phyloP scores from a whole-genome alignment of 306 rosid genomes.

The Gastrolobium bilobum region DNA sequence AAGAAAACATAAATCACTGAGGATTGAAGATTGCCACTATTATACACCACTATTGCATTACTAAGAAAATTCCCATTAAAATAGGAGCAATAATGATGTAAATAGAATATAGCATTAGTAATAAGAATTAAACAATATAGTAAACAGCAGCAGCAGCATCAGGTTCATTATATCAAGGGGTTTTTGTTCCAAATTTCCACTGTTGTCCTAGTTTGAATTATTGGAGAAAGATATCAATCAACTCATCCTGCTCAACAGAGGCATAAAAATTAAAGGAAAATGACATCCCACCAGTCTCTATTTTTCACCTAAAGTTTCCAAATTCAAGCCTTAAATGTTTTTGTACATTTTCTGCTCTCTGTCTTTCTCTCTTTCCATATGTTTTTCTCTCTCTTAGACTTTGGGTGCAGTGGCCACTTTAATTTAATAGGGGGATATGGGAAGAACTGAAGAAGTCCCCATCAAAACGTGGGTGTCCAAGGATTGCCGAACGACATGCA shows the following conservation, averaged over 20 bases:
- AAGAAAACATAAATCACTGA: neutral
- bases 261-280: slow-evolving; percentile 70
- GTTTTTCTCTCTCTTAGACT: slow-evolving; percentile 10
- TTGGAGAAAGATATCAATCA: slow-evolving; percentile 41
- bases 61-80: slow-evolving; percentile 11
- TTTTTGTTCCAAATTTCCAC: neutral
- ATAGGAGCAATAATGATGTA: slow-evolving; percentile 13
- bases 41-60: slow-evolving; percentile 18
- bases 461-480: slow-evolving; percentile 55
- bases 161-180: neutral
- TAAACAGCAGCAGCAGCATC: neutral
- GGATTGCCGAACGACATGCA: slow-evolving; percentile 29
- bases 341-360: slow-evolving; percentile 55
- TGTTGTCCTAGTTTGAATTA: slow-evolving; percentile 36
- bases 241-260: slow-evolving; percentile 56
- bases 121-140: neutral
- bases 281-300: slow-evolving; percentile 72
- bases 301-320: slow-evolving; percentile 64
- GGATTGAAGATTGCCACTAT: slow-evolving; percentile 10
- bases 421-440: slow-evolving; percentile 57
- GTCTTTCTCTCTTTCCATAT: slow-evolving; percentile 19
- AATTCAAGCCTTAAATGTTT: slow-evolving; percentile 68
- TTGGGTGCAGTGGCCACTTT: slow-evolving; percentile 44
- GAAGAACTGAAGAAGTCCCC: slow-evolving; percentile 51
- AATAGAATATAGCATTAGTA: neutral